A percentile compares a stretch with the other conserved stretches of the same genome.
Conservation (phyloP, 768 basidiomycete species). For the Amanita muscaria region DNA sequence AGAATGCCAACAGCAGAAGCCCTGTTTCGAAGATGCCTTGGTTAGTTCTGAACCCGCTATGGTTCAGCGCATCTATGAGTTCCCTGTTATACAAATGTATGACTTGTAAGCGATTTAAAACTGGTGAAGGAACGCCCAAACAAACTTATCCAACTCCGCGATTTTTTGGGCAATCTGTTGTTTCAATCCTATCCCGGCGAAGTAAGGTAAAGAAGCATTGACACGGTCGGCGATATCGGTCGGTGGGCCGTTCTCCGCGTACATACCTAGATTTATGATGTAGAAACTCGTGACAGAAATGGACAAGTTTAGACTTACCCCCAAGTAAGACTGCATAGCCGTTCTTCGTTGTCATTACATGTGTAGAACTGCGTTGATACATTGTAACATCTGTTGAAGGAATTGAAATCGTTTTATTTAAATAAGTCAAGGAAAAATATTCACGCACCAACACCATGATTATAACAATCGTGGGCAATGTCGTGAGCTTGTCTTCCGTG, state of each 20-base stretch:
- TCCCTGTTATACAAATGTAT: conserved; percentile 24
- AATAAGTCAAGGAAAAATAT: not conserved
- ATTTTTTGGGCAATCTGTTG: conserved; percentile 16
- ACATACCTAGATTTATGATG: conserved; percentile 19
- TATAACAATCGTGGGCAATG: too few relatives aligned
- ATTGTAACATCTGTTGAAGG: conserved; percentile 1
- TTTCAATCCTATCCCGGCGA: conserved; percentile 14
- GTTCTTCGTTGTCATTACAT: conserved; percentile 5
- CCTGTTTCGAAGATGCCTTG: conserved; percentile 36
- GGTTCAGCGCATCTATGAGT: conserved; percentile 36
- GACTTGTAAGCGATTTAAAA: conserved; percentile 13
- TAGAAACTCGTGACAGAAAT: too few relatives aligned
- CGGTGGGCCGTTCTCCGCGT: conserved; percentile 41
- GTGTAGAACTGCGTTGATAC: conserved; percentile 3
- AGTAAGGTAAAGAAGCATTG: conserved; percentile 37
- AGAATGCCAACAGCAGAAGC: conserved; percentile 23
- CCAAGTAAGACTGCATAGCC: too few relatives aligned
- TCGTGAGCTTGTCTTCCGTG: too few relatives aligned
- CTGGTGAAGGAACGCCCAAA: not conserved
- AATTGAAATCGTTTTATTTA: too few relatives aligned
- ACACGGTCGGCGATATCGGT: conserved; percentile 43
- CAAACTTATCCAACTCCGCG: conserved; percentile 31
- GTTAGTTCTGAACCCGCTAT: conserved; percentile 38
- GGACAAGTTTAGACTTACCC: too few relatives aligned
- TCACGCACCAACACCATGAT: not conserved